A percentile compares a stretch with the other conserved stretches of the same genome.
Conservation (phyloP, 2,329 filamentous ascomycete species). For the Grosmannia penicillata region DNA sequence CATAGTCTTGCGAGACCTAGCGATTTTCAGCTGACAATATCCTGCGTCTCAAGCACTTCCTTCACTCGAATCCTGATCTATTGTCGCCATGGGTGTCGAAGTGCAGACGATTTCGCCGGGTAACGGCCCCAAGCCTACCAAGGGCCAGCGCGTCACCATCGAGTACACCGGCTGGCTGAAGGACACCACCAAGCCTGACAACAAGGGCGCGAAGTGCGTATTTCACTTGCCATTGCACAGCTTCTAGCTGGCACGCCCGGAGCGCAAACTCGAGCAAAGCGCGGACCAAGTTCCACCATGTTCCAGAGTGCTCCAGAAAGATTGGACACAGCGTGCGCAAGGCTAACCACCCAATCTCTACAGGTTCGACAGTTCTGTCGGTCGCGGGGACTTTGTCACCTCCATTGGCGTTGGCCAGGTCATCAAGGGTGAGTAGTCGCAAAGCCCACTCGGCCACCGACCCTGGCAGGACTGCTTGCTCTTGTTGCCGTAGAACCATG, state of each 20-base stretch:
- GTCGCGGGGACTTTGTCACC: conserved; percentile 61
- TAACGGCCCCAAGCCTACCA: conserved; percentile 42
- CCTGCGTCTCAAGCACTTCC: no score
- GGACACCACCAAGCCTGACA: conserved; percentile 42
- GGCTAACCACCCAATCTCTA: conserved; percentile 12
- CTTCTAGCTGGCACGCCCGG: background rate
- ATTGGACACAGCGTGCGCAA: no score
- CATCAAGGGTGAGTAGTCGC: conserved; percentile 74
- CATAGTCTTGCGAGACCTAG: no score
- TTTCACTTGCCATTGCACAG: background rate
- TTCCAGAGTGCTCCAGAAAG: no score
- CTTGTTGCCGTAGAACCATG: background rate
- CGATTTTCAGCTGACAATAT: no score
- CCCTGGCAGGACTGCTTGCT: background rate
- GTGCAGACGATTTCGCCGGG: no score
- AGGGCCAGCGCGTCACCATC: conserved; percentile 65
- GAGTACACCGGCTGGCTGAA: conserved; percentile 85
- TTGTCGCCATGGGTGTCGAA: conserved; percentile 54
- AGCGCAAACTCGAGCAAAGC: background rate
- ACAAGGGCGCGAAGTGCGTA: conserved; percentile 58
- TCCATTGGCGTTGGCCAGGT: conserved; percentile 71
- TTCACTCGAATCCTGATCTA: no score
- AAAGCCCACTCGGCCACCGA: no score
- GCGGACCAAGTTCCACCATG: no score
- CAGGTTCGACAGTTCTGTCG: conserved; percentile 82